These are phyloP conservation scores for Cochlearia excelsa DNA, from an alignment of 345 rosid genomes.

Conservation along the genomic window DNA sequence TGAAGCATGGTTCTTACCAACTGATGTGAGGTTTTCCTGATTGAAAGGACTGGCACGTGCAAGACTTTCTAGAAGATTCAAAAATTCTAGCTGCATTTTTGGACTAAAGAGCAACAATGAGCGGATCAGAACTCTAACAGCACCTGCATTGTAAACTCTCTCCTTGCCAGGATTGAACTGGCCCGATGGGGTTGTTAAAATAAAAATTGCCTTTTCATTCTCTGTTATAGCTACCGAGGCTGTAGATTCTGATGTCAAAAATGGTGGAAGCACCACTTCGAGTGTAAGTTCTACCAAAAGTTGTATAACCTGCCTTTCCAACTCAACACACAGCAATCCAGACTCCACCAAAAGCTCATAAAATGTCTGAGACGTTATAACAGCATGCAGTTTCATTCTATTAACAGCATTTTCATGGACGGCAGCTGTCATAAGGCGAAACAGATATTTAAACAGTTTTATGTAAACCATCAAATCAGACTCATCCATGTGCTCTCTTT, in stretches of 20 bases:
- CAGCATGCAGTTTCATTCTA: slow-evolving; percentile 75
- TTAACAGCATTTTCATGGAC: slow-evolving; percentile 75
- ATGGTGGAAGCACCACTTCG: slow-evolving; percentile 92
- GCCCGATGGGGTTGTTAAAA: slow-evolving; percentile 59
- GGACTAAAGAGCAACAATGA: slow-evolving; percentile 93
- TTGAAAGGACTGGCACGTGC: slow-evolving; percentile 88
- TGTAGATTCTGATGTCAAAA: slow-evolving; percentile 56
- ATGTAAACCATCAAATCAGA: slow-evolving; percentile 49
- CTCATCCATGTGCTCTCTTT: slow-evolving; percentile 54
- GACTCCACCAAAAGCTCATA: slow-evolving; percentile 88
- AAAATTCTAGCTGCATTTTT: slow-evolving; percentile 83
- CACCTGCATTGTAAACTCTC: slow-evolving; percentile 86
- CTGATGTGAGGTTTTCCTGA: slow-evolving; percentile 90
- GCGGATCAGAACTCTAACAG: slow-evolving; percentile 74
- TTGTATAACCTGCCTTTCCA: slow-evolving; percentile 95
- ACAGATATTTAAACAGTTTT: slow-evolving; percentile 76
- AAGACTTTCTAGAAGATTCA: slow-evolving; percentile 73
- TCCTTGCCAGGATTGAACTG: slow-evolving; percentile 71
- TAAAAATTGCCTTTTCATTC: slow-evolving; percentile 47
- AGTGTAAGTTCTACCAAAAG: slow-evolving; percentile 89
- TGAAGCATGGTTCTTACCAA: slow-evolving; percentile 57
- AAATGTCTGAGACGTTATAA: slow-evolving; percentile 85
- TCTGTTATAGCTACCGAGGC: slow-evolving; percentile 43
- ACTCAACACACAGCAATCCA: slow-evolving; percentile 89
- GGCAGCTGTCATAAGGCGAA: slow-evolving; percentile 88